phyloP scores from a whole-genome alignment of 805 yeast species.

The Hanseniaspora meyeri region DNA sequence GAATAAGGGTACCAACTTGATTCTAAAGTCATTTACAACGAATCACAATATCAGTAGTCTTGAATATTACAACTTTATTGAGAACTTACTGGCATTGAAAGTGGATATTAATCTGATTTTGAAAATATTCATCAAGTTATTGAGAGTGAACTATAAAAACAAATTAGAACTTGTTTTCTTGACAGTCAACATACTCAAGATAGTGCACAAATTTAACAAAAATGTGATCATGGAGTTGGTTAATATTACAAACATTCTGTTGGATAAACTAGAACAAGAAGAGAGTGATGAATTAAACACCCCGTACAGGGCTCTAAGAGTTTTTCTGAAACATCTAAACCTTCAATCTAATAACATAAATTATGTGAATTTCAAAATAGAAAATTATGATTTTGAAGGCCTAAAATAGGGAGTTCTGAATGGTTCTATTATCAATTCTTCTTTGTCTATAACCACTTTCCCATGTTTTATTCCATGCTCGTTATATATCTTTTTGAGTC shows the following conservation, averaged over 20 bases:
- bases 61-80: not conserved
- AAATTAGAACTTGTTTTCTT: not conserved
- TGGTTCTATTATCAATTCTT: slow-evolving; percentile 6
- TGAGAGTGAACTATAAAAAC: not conserved
- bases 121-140: not conserved
- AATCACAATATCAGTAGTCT: not conserved
- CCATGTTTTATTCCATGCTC: not conserved
- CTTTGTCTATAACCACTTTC: not conserved
- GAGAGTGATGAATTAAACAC: not conserved
- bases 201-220: not conserved
- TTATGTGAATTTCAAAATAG: not conserved
- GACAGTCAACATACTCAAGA: not conserved
- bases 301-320: not conserved
- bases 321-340: not conserved
- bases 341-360: not conserved
- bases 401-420: slow-evolving; percentile 7
- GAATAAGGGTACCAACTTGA: not conserved
- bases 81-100: not conserved
- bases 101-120: not conserved
- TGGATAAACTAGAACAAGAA: not conserved
- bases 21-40: not conserved
- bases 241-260: not conserved
- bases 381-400: not conserved
- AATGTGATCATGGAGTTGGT: not conserved
- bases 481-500: not conserved